phyloP scores from a whole-genome alignment of 2,329 filamentous ascomycete genomes.

The Thielaviopsis populi region DNA sequence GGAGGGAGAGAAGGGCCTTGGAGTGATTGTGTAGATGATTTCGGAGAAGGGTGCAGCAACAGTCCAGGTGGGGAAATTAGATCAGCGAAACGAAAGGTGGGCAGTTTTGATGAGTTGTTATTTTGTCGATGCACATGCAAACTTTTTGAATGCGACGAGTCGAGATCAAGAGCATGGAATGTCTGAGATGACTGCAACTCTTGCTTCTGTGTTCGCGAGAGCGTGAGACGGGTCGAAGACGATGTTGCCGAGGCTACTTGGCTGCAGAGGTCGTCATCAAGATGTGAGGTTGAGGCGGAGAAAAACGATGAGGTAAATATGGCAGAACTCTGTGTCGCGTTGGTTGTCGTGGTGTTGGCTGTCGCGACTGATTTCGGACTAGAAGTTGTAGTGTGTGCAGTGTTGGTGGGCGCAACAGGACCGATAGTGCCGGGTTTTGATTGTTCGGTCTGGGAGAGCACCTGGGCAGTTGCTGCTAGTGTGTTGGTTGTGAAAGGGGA shows the following conservation, averaged over 20 bases:
- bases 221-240: constrained; percentile 10
- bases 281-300: constrained; percentile 14
- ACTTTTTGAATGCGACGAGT: constrained; percentile 12
- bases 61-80: constrained; percentile 22
- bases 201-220: constrained; percentile 7
- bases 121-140: constrained; percentile 36
- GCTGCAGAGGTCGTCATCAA: constrained; percentile 14
- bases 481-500: constrained; percentile 10
- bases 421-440: neutral
- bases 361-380: constrained; percentile 14
- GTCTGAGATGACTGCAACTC: constrained; percentile 14
- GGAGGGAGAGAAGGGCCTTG: constrained; percentile 22
- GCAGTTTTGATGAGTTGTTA: constrained; percentile 41
- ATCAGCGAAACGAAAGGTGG: constrained; percentile 40
- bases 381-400: constrained; percentile 7
- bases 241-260: constrained; percentile 12
- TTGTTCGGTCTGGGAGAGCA: constrained; percentile 6
- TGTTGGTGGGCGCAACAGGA: neutral
- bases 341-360: constrained; percentile 7
- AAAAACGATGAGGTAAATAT: constrained; percentile 16
- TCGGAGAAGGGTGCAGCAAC: constrained; percentile 21
- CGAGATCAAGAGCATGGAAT: constrained; percentile 14
- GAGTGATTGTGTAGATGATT: constrained; percentile 24
- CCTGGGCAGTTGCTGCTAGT: constrained; percentile 6
- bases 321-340: constrained; percentile 10